phyloP scores from a whole-genome alignment of 2,329 filamentous ascomycete genomes.

The Coniella lustricola region DNA sequence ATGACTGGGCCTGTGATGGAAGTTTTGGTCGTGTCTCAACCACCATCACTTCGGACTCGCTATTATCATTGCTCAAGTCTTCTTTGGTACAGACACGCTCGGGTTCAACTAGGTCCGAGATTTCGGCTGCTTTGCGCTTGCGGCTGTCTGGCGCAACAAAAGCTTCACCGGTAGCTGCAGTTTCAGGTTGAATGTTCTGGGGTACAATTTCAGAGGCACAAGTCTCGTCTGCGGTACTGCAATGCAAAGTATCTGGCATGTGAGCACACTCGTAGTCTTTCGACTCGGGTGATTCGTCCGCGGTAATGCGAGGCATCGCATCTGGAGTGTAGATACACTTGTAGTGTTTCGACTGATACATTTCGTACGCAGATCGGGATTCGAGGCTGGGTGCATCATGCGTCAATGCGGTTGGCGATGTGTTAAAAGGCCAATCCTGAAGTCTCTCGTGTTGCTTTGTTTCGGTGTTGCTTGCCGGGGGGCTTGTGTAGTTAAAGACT shows the following conservation, averaged over 20 bases:
- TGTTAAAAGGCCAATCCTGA: too few relatives aligned
- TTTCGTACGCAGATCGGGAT: constrained; percentile 8
- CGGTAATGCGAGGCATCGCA: neutral
- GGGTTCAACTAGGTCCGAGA: constrained; percentile 4
- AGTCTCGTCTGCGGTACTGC: neutral
- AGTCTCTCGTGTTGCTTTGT: too few relatives aligned
- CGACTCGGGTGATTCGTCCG: constrained; percentile 2
- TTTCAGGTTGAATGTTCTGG: neutral
- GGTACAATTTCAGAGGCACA: neutral
- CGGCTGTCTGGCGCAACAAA: neutral
- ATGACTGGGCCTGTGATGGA: neutral
- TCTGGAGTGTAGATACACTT: neutral
- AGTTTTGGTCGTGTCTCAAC: neutral
- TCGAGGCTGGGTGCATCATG: neutral
- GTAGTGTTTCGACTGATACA: constrained; percentile 1
- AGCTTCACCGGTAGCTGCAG: neutral
- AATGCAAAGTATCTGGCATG: too few relatives aligned
- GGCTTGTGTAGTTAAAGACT: neutral
- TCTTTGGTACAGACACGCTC: constrained; percentile 2
- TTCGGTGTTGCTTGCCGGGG: too few relatives aligned
- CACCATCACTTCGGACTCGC: neutral
- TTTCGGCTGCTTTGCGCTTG: constrained; percentile 13
- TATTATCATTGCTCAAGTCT: neutral
- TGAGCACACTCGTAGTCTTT: neutral
- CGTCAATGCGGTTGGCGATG: too few relatives aligned